Evolutionary conservation across 768 basidiomycete species (phyloP).

Genomic region (Russula sp.): DNA sequence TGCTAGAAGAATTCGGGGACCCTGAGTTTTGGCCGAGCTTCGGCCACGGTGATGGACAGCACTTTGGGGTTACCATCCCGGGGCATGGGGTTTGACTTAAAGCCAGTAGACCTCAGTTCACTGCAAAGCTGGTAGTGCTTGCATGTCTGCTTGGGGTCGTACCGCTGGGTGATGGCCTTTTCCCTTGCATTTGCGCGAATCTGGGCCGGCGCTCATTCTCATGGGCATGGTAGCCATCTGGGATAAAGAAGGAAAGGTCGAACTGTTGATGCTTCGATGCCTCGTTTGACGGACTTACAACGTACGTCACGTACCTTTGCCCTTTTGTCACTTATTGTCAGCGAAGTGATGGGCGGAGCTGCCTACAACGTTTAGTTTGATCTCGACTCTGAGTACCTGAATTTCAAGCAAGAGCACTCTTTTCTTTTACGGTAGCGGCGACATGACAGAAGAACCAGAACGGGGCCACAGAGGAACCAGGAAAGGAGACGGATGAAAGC

Average conservation of each 20-base stretch:
- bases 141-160: not conserved
- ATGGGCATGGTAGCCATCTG: not conserved
- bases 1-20: not conserved
- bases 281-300: no score
- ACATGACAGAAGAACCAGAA: not conserved
- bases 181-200: not conserved
- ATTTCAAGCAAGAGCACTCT: not conserved
- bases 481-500: not conserved
- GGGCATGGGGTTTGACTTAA: not conserved
- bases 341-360: not conserved
- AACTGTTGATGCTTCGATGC: not conserved
- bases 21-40: not conserved
- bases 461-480: not conserved
- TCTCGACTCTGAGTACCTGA: not conserved
- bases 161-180: not conserved
- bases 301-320: no score
- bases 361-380: not conserved
- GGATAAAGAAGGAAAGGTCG: not conserved
- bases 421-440: not conserved
- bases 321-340: not conserved
- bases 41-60: not conserved
- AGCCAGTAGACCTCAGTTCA: not conserved
- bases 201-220: not conserved
- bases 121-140: not conserved
- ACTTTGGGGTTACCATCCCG: not conserved